Percentiles rank a stretch among this genome's conserved stretches.
phyloP scores from a whole-genome alignment of 768 basidiomycete species.

The Imleria badia region DNA sequence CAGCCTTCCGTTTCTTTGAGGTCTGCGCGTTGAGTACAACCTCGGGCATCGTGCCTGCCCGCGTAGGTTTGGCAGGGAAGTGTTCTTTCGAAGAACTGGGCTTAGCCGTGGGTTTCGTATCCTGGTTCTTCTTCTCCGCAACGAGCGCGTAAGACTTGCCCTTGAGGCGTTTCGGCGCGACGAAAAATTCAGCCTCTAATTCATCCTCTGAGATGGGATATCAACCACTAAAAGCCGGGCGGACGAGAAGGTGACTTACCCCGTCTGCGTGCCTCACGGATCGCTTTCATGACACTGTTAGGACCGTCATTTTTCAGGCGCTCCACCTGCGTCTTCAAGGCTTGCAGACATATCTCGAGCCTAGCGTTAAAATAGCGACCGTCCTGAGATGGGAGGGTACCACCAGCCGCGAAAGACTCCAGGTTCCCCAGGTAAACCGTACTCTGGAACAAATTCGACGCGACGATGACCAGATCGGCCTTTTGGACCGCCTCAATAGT shows the following conservation, averaged over 20 bases:
- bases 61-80: slow-evolving; percentile 30
- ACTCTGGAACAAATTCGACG: slow-evolving; percentile 84
- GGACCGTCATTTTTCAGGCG: slow-evolving; percentile 66
- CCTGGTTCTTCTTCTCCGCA: slow-evolving; percentile 36
- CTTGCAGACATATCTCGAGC: slow-evolving; percentile 58
- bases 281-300: slow-evolving; percentile 57
- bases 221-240: not conserved
- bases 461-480: slow-evolving; percentile 85
- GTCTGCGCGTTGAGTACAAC: slow-evolving; percentile 49
- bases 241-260: slow-evolving; percentile 40
- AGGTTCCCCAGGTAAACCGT: slow-evolving; percentile 74
- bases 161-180: slow-evolving; percentile 65
- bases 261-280: slow-evolving; percentile 58
- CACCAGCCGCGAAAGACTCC: slow-evolving; percentile 64
- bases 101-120: slow-evolving; percentile 16
- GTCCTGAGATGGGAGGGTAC: slow-evolving; percentile 69
- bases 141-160: slow-evolving; percentile 74
- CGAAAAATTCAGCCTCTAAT: slow-evolving; percentile 43
- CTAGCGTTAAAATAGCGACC: slow-evolving; percentile 90
- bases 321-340: slow-evolving; percentile 66
- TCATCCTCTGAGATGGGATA: slow-evolving; percentile 45
- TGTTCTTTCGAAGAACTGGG: slow-evolving; percentile 15
- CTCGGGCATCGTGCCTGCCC: slow-evolving; percentile 49
- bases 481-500: slow-evolving; percentile 74
- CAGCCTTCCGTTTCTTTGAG: slow-evolving; percentile 20